Base-by-base conservation (phyloP, 75 land plant species). In the Pinus tabuliformis region DNA sequence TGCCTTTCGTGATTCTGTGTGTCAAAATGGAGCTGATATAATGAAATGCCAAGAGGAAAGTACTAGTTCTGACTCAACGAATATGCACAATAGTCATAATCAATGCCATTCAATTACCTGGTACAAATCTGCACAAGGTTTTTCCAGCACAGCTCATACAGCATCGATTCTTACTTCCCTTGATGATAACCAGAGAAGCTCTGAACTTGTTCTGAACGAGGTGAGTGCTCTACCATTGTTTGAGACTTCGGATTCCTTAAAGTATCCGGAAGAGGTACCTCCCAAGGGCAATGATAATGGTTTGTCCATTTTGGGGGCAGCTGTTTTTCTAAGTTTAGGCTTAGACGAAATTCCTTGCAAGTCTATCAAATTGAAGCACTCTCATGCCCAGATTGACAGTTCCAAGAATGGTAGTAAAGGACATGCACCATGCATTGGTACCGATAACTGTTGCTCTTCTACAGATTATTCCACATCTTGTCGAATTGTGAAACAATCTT, bases 281-380 rank as follows among this genome's bases (percentile, higher is more conserved):
- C 12, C 54, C 13, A 14, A 17, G 33, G 12, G 24, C 6, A 28
- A 56, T 56, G 54, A 15, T 6, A 22, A 26, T 28, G 74, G 74
- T 1, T 72, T 72, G 74, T 72, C 74, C 56, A 49, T 72, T 8
- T 15, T 72, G 74, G 74, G 74, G 52, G 58, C 56, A 56, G 74
- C 57, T 72, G 74, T 56, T 56, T 72, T 72, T 18, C 36, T 72
- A 18, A 72, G 74, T 72, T 45, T 72, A 72, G 74, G 74, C 17
- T 28, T 72, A 56, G 74, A 72, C 56, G 74, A 72, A 72, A 26
- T 45, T 72, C 45, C 33, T 21, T 5, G 18, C 17, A 20, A 70
- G 20, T 21, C 66, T 64, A 33, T 30, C 39, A 33, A 33, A 16
- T 64, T 37, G 36, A 30, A 30, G 3, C 36, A 20, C 7, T 30